Evolutionary conservation across 176 grass and related monocot species (phyloP), one percentile per base, ranked within the genome.

Genomic region (Urochloa ruziziensis): DNA sequence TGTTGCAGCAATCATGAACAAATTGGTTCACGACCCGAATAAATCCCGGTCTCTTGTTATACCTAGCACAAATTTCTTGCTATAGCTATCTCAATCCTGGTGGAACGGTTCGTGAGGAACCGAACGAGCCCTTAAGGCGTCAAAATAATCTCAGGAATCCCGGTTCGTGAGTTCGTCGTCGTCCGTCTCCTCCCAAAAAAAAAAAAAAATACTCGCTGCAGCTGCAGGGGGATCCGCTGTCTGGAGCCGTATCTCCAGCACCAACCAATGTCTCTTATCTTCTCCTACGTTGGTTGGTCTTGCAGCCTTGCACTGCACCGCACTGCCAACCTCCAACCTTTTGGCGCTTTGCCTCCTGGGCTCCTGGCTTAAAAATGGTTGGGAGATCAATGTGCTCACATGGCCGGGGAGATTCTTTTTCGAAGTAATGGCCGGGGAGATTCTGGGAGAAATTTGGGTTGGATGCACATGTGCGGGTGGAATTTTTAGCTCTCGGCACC

Each of bases 341-440:
- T 61, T 48, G 74, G 72, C 49, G 72, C 32, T 36, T 19, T 36
- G 72, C 72, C 71, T 19, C 32, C 34, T 7, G 17, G 32, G 2
- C 40, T 62, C 61, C 17, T n/a, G 10, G 23, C 23, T 57, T 25
- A 75, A 58, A 58, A 58, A 75, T 24, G 6, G 23, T 2, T 24
- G 23, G 30, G 32, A 6, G 23, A 74, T 73, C 43, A 59, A 74
- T 74, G n/a, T 14, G 30, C 58, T 56, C 84, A 80, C 84, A 86
- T 86, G 77, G 69, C 10, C 59, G 3, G 43, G 53, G 54, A 72
- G n/a, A n/a, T n/a, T n/a, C n/a, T n/a, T n/a, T n/a, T n/a, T n/a
- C n/a, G n/a, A n/a, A n/a, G n/a, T n/a, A n/a, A 86, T 86, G 77
- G 69, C 10, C 59, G 3, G 43, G 53, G 54, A 72, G n/a, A 79